These are phyloP conservation scores for Trichoderma sp. DNA, from an alignment of 2,329 filamentous ascomycete species.

Conservation along the genomic window DNA sequence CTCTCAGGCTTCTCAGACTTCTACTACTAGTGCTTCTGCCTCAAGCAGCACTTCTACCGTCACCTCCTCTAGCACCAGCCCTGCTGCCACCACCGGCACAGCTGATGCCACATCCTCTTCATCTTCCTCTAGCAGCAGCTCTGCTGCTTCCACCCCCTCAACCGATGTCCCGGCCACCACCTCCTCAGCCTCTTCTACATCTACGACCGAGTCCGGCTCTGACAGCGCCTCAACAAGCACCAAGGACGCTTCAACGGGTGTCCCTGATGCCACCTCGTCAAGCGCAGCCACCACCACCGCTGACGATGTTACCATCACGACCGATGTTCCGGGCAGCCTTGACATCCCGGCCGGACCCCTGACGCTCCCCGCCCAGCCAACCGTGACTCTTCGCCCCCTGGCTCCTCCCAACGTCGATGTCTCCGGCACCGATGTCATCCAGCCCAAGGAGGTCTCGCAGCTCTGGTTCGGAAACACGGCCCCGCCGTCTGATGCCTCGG, in stretches of 20 bases:
- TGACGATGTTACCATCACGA: not conserved
- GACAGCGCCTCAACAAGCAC: not conserved
- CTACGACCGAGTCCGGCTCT: not conserved
- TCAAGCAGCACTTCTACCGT: not conserved
- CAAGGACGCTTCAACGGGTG: not conserved
- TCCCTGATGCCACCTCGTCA: not conserved
- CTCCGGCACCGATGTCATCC: constrained; percentile 3
- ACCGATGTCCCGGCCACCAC: not conserved
- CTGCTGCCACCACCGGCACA: not conserved
- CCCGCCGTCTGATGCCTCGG: not conserved
- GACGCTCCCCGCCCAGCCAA: constrained; percentile 7
- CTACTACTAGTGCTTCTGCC: not conserved
- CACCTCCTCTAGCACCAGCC: not conserved
- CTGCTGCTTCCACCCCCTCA: not conserved
- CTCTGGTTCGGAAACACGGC: constrained; percentile 11
- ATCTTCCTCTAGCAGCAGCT: not conserved
- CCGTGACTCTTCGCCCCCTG: constrained; percentile 3
- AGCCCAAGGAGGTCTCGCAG: not conserved
- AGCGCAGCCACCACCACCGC: not conserved
- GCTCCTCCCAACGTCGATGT: constrained; percentile 2
- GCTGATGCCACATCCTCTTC: not conserved
- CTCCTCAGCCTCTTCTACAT: not conserved
- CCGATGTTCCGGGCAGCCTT: not conserved
- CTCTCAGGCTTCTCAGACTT: not conserved
- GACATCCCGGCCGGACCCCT: not conserved